Percentiles rank a stretch among this genome's conserved stretches.
Conservation (phyloP, 345 rosid species). For the Hibiscus trionum region DNA sequence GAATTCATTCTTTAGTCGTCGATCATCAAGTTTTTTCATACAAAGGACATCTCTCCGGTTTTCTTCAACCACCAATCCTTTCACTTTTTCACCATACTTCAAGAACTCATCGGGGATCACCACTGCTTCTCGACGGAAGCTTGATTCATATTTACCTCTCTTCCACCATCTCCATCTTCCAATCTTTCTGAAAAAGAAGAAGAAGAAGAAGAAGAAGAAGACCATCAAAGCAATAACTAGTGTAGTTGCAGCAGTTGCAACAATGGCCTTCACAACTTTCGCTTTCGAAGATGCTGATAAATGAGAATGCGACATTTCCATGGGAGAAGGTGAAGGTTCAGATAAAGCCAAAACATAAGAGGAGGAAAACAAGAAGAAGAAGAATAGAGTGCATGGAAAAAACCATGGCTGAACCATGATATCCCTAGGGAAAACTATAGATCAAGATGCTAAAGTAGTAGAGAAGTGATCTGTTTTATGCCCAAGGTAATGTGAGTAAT, state of each 20-base stretch:
- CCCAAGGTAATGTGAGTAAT: neutral
- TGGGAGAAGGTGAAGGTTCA: constrained; percentile 4
- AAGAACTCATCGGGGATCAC: constrained; percentile 20
- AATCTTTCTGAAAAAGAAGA: constrained; percentile 19
- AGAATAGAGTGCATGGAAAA: neutral
- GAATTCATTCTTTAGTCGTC: constrained; percentile 17
- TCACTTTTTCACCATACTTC: constrained; percentile 21
- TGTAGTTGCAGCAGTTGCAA: constrained; percentile 23
- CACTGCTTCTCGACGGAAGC: constrained; percentile 29
- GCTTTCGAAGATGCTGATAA: neutral
- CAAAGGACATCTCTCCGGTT: constrained; percentile 34
- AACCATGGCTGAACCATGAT: constrained; percentile 13
- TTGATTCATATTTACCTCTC: constrained; percentile 10
- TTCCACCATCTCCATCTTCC: neutral
- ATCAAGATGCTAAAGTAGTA: neutral
- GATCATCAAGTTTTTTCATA: constrained; percentile 30
- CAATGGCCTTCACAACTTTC: constrained; percentile 19
- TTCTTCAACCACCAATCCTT: constrained; percentile 29
- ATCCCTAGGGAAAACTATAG: neutral
- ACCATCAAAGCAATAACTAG: constrained; percentile 16
- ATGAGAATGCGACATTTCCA: constrained; percentile 9
- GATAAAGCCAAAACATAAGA: neutral
- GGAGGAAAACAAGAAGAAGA: constrained; percentile 5
- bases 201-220: constrained; percentile 23
- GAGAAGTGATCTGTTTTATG: neutral